Percentiles rank a stretch among this genome's conserved stretches.
phyloP scores from a whole-genome alignment of 1,284 basidiomycete genomes.

The Xerocomus nothofagi region DNA sequence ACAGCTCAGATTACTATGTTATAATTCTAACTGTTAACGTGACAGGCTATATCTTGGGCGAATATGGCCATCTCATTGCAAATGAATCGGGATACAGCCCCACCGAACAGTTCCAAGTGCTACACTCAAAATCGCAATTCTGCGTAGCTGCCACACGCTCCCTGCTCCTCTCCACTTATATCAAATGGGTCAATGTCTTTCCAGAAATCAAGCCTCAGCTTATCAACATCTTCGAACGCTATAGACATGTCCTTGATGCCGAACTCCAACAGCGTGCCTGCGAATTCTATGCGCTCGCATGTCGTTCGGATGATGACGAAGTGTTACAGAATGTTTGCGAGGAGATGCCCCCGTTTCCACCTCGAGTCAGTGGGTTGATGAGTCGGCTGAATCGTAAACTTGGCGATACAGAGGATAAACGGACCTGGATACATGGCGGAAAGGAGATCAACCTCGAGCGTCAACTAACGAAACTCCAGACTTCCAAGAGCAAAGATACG shows the following conservation, averaged over 20 bases:
- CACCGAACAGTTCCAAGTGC: slow-evolving; percentile 89
- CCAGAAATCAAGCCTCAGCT: slow-evolving; percentile 97
- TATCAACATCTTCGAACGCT: slow-evolving; percentile 95
- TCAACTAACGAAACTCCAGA: slow-evolving; percentile 50
- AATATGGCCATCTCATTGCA: slow-evolving; percentile 96
- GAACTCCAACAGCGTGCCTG: slow-evolving; percentile 98
- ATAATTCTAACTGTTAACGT: slow-evolving; percentile 14
- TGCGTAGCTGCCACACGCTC: slow-evolving; percentile 92
- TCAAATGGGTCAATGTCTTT: slow-evolving; percentile 99
- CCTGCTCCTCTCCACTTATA: slow-evolving; percentile 92
- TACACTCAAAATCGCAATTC: slow-evolving; percentile 95
- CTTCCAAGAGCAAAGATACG: slow-evolving; percentile 34
- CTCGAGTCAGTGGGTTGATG: slow-evolving; percentile 88
- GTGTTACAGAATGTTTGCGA: slow-evolving; percentile 94
- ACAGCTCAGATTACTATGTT: neutral
- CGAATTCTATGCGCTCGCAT: slow-evolving; percentile 89
- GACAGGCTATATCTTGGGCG: slow-evolving; percentile 91
- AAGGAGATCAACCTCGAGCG: slow-evolving; percentile 87
- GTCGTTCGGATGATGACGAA: slow-evolving; percentile 84
- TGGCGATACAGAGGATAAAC: slow-evolving; percentile 88
- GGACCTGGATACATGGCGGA: slow-evolving; percentile 94
- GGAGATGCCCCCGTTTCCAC: slow-evolving; percentile 98
- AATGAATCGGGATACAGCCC: slow-evolving; percentile 94
- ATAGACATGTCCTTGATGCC: slow-evolving; percentile 95
- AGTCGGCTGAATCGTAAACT: slow-evolving; percentile 86